A percentile compares a stretch with the other conserved stretches of the same genome.
Conservation (phyloP, 2,329 filamentous ascomycete genomes). For the Fusarium siculi region DNA sequence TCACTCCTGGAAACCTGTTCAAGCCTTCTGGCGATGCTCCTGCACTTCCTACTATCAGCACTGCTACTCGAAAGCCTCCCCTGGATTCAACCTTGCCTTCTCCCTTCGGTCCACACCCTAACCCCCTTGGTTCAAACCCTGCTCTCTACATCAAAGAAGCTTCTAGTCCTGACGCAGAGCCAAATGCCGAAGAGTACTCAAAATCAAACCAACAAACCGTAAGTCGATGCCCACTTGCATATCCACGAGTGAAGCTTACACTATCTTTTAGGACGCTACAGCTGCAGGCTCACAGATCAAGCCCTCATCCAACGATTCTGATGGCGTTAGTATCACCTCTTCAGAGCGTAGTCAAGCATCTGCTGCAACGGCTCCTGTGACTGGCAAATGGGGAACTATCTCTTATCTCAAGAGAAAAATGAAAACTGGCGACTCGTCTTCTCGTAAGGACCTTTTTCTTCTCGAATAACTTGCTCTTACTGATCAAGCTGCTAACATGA, state of each 20-base stretch:
- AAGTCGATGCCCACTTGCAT: background rate
- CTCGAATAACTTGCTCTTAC: background rate
- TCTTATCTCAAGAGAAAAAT: background rate
- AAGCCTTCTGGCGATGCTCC: background rate
- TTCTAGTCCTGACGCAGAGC: background rate
- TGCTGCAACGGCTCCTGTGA: background rate
- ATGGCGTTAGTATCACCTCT: background rate
- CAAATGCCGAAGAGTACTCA: background rate
- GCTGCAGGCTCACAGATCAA: background rate
- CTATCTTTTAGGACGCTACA: background rate
- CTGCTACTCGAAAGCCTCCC: background rate
- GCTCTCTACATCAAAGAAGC: background rate
- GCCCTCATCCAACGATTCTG: background rate
- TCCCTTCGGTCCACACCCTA: background rate
- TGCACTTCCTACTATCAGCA: too few relatives aligned
- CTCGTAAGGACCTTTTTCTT: background rate
- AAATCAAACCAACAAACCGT: background rate
- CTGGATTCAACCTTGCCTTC: background rate
- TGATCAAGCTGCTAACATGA: background rate
- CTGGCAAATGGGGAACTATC: background rate
- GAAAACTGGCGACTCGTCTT: background rate
- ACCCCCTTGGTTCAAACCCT: background rate
- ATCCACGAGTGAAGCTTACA: background rate
- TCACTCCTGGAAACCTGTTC: background rate
- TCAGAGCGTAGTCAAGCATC: background rate